These are phyloP conservation scores for Phytopythium boreale DNA, from an alignment of 352 stramenopile genomes.

Conservation along the genomic window DNA sequence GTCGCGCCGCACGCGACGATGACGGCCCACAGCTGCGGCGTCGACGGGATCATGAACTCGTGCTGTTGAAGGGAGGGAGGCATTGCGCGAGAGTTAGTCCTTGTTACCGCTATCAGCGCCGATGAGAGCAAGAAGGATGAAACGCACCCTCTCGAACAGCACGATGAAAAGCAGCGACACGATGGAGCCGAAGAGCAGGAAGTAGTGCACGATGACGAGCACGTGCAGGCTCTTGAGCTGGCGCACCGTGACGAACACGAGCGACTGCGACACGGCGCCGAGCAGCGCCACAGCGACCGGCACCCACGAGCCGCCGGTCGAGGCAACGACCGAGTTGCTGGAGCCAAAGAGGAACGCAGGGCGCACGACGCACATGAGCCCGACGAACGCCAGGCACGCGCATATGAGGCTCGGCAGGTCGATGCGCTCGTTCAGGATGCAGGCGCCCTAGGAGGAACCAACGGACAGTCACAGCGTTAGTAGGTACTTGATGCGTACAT, in stretches of 20 bases:
- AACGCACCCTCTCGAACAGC: conserved; percentile 46
- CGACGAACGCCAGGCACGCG: conserved; percentile 32
- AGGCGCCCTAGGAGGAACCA: conserved; percentile 13
- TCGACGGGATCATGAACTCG: conserved; percentile 29
- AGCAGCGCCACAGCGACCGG: conserved; percentile 48
- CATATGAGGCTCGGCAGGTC: conserved; percentile 31
- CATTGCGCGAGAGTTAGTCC: conserved; percentile 10
- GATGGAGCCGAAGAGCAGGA: conserved; percentile 60
- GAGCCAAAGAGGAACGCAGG: conserved; percentile 48
- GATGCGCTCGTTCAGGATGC: conserved; percentile 34
- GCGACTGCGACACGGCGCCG: conserved; percentile 55
- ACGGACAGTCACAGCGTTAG: neutral
- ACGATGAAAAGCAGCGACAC: conserved; percentile 50
- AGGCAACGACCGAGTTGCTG: conserved; percentile 27
- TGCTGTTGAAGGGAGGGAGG: neutral
- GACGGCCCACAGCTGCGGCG: conserved; percentile 35
- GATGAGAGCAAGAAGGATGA: neutral
- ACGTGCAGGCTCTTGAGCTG: conserved; percentile 55
- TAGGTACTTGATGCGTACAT: neutral
- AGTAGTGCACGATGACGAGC: conserved; percentile 76
- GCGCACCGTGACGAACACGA: conserved; percentile 70
- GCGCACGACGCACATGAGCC: conserved; percentile 47
- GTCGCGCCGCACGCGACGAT: conserved; percentile 38
- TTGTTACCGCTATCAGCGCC: conserved; percentile 6
- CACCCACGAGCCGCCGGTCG: conserved; percentile 45